Evolutionary conservation across 306 rosid genomes (phyloP).

Genomic region (Prunus persica): Prunus_persica_NCBIv2 NC_034010.1:21031501-21032000

Average conservation of each 20-base stretch:
- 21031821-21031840: conserved; percentile 32
- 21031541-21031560: conserved; percentile 88
- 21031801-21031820: neutral
- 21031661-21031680: conserved; percentile 95
- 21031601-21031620: conserved; percentile 77
- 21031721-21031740: conserved; percentile 80
- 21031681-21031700: conserved; percentile 99
- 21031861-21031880: conserved; percentile 6
- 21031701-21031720: conserved; percentile 94
- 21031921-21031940: conserved; percentile 52
- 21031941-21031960: conserved; percentile 20
- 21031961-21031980: conserved; percentile 15
- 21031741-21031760: conserved; percentile 86
- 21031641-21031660: conserved; percentile 76
- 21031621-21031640: conserved; percentile 69
- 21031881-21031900: conserved; percentile 16
- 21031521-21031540: conserved; percentile 89
- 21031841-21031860: neutral
- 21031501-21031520: conserved; percentile 68
- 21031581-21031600: conserved; percentile 87
- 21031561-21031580: conserved; percentile 98
- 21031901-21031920: conserved; percentile 38
- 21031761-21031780: conserved; percentile 27
- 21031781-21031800: neutral
- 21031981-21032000: conserved; percentile 35